Conservation (phyloP, 177 flowering plant genomes). For the Vitis hybrid region DNA sequence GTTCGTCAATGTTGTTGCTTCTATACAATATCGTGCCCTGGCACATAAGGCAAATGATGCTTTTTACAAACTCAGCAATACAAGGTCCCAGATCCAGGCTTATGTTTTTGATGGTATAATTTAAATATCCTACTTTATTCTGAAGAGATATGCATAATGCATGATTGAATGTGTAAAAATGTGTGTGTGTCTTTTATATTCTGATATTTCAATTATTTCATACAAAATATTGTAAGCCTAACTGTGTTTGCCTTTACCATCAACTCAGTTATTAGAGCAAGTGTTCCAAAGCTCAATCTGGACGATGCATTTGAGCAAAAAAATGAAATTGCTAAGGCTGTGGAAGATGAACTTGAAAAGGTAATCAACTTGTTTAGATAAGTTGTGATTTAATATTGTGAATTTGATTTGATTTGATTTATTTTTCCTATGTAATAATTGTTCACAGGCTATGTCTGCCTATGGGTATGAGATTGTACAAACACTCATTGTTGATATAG, state of each 20-base stretch:
- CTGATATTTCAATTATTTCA: not conserved
- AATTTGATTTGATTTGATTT: not conserved
- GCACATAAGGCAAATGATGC: constrained; percentile 83
- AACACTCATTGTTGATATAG: constrained; percentile 81
- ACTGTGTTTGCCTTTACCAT: not conserved
- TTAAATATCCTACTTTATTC: not conserved
- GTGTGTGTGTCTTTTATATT: not conserved
- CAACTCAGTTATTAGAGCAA: constrained; percentile 68
- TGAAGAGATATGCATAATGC: not conserved
- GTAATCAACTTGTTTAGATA: constrained; percentile 20
- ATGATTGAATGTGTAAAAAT: no score
- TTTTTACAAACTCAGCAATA: constrained; percentile 81
- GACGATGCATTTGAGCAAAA: constrained; percentile 88
- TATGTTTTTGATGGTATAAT: constrained; percentile 82
- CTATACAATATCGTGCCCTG: constrained; percentile 78
- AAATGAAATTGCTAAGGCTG: constrained; percentile 80
- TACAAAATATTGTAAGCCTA: no score
- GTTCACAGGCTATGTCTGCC: constrained; percentile 85
- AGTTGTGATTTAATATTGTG: not conserved
- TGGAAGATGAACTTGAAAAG: constrained; percentile 85
- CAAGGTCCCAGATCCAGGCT: constrained; percentile 73
- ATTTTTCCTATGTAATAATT: not conserved
- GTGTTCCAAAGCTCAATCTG: constrained; percentile 71
- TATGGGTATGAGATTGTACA: constrained; percentile 87
- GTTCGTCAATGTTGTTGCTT: constrained; percentile 84